phyloP scores from a whole-genome alignment of 306 rosid genomes.

The Erythrophleum fordii region DNA sequence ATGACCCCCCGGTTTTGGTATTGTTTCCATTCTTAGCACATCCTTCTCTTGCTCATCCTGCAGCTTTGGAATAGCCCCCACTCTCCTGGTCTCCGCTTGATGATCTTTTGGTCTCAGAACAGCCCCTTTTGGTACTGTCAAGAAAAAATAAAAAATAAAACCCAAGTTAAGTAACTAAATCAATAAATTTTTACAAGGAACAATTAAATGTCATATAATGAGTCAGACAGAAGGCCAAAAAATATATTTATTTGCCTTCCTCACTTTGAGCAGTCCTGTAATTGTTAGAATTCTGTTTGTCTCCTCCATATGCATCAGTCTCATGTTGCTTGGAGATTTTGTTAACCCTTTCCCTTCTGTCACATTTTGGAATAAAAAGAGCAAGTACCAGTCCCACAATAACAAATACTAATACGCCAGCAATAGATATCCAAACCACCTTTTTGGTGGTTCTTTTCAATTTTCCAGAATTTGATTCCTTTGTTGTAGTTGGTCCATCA shows the following conservation, averaged over 20 bases:
- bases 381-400: conserved; percentile 58
- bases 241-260: conserved; percentile 56
- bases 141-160: conserved; percentile 22
- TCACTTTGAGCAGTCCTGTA: conserved; percentile 52
- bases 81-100: conserved; percentile 51
- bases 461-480: conserved; percentile 61
- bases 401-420: conserved; percentile 55
- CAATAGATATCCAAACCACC: conserved; percentile 80
- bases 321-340: conserved; percentile 62
- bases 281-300: conserved; percentile 59
- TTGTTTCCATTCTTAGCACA: conserved; percentile 44
- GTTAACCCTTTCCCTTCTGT: conserved; percentile 55
- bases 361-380: conserved; percentile 70
- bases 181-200: neutral
- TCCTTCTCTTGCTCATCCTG: conserved; percentile 52
- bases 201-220: conserved; percentile 24
- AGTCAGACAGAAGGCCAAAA: conserved; percentile 31
- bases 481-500: conserved; percentile 63
- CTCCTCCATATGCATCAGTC: conserved; percentile 69
- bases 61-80: conserved; percentile 51
- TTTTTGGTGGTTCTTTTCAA: conserved; percentile 53
- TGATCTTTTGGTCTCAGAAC: conserved; percentile 58
- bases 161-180: neutral
- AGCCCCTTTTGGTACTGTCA: conserved; percentile 58
- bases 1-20: conserved; percentile 61